Evolutionary conservation across 805 yeast genomes (phyloP).

Genomic region (Grigorovia transvaalensis): DNA sequence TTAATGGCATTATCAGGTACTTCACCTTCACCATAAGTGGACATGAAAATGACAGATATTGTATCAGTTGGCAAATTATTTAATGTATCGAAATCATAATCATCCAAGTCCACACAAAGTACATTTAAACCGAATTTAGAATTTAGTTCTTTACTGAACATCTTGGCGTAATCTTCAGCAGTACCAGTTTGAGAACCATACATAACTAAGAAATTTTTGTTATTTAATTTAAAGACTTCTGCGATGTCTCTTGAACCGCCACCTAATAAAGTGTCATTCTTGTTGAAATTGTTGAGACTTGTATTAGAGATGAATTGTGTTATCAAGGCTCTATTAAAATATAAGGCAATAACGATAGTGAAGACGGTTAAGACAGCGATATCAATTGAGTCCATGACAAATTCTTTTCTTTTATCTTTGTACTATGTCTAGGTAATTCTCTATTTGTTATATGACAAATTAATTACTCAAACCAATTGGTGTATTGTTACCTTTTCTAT

Average conservation of each 20-base stretch:
- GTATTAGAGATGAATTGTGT: not conserved
- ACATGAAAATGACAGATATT: slow-evolving; percentile 62
- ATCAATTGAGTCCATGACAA: not conserved
- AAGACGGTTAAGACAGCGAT: not conserved
- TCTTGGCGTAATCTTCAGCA: slow-evolving; percentile 91
- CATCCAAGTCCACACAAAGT: slow-evolving; percentile 81
- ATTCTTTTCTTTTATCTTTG: too few species aligned
- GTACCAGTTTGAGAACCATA: slow-evolving; percentile 98
- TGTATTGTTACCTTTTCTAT: too few species aligned
- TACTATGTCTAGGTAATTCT: too few species aligned
- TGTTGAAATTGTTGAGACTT: not conserved
- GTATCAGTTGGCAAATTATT: slow-evolving; percentile 49
- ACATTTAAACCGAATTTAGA: slow-evolving; percentile 73
- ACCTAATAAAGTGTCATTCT: slow-evolving; percentile 19
- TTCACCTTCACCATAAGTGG: slow-evolving; percentile 98
- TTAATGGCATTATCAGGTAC: slow-evolving; percentile 87
- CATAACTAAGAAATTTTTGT: slow-evolving; percentile 68
- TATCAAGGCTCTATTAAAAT: slow-evolving; percentile 52
- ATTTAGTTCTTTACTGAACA: slow-evolving; percentile 79
- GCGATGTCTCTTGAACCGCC: slow-evolving; percentile 44
- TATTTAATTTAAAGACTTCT: slow-evolving; percentile 45
- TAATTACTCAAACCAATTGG: too few species aligned
- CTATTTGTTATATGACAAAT: too few species aligned
- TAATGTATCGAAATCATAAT: slow-evolving; percentile 73
- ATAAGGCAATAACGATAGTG: slow-evolving; percentile 35